Base-by-base conservation (phyloP, 2,329 filamentous ascomycete species). In the Colletotrichum lupini region DNA sequence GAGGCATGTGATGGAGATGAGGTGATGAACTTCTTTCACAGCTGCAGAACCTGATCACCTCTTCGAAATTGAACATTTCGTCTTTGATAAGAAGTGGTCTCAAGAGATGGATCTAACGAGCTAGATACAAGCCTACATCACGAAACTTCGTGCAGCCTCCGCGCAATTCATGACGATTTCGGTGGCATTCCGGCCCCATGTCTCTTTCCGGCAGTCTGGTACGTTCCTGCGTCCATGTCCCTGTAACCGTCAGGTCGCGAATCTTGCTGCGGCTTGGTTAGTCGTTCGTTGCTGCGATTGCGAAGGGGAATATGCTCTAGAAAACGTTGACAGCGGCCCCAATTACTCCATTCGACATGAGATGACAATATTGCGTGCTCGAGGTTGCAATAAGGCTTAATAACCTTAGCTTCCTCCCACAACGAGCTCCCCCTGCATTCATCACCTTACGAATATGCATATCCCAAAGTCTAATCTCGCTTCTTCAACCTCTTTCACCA, bases 401-500 rank as follows among this genome's bases (percentile, higher is more conserved):
- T 11, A 28, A 42, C 22, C 57, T 37, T 22, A 37, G 30, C 32
- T 19, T 19, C 30, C 37, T 46, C 49, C 28, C 16, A 16, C 64
- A 58, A 42, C 58, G 53, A 19, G 14, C 35, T 11, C 3, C 66
- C 70, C 70, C 65, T 53, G 58, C 35, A 32, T 70, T 49, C 24
- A 8, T 60, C 60, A 42, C 35, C 37, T n/a, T 37, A 46, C 22
- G 22, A 26, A 57, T 65, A 53, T 59, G 70, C 65, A 73, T 70
- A 53, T 35, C 28, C 59, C 9, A n/a, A 52, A 53, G 58, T 24
- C 24, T 70, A 64, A 73, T 69, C 14, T 70, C 66, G 65, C 69
- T 72, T 66, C 52, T 37, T 24, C 28, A 62, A 49, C 64, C 64
- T 42, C 26, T 32, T 55, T 70, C 35, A 59, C 65, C 30, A 22